A percentile compares a stretch with the other conserved stretches of the same genome.
Conservation (phyloP, 1,139 yeast genomes). For the Blastobotrys arbuscula region DNA sequence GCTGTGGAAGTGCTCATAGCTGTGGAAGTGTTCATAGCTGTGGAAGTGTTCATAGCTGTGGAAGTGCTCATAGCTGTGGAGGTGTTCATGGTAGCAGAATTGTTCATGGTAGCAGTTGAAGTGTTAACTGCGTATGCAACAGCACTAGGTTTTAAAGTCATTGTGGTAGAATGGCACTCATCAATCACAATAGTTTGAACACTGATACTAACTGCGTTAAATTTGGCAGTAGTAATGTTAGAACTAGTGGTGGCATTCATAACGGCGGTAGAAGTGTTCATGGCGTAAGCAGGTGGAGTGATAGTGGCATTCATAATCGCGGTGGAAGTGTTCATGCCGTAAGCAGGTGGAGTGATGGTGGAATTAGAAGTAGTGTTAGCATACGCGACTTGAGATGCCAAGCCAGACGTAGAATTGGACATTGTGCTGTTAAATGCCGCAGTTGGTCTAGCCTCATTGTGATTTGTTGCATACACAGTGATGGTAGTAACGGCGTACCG, state of each 20-base stretch:
- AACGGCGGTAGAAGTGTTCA: background rate
- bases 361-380: no score
- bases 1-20: background rate
- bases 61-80: background rate
- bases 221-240: background rate
- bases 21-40: background rate
- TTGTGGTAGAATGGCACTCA: background rate
- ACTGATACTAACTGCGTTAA: background rate
- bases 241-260: background rate
- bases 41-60: background rate
- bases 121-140: background rate
- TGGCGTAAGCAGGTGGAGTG: background rate
- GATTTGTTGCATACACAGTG: no score
- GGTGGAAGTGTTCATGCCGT: no score
- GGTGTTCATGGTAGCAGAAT: background rate
- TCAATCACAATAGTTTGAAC: background rate
- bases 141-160: background rate
- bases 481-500: no score
- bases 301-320: background rate
- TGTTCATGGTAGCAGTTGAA: background rate
- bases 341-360: no score
- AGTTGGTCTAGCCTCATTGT: no score
- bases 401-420: no score
- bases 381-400: no score
- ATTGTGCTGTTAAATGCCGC: no score